Conservation (phyloP, 108 stramenopile genomes). For the Chaetoceros tenuissimus region DNA sequence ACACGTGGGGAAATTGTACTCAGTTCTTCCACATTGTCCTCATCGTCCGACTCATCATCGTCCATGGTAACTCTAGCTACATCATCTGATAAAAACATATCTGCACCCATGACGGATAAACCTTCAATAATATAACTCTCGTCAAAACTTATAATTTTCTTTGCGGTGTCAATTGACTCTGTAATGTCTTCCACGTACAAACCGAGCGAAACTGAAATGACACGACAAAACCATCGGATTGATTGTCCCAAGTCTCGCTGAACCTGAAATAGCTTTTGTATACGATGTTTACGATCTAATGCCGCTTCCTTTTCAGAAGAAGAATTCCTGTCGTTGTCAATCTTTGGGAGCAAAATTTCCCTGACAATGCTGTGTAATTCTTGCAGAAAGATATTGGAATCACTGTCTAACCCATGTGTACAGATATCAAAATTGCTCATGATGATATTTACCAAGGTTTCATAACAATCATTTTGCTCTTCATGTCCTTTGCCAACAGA, state of each 20-base stretch:
- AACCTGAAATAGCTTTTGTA: not conserved
- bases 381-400: not conserved
- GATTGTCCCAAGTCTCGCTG: conserved; percentile 29
- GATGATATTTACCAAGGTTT: conserved; percentile 32
- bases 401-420: not conserved
- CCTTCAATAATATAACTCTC: conserved; percentile 45
- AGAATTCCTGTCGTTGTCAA: not conserved
- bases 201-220: conserved; percentile 45
- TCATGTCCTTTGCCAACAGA: conserved; percentile 2
- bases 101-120: conserved; percentile 52
- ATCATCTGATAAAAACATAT: conserved; percentile 18
- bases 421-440: conserved; percentile 34
- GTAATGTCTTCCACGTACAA: conserved; percentile 24
- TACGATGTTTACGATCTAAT: not conserved
- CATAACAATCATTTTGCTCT: conserved; percentile 12
- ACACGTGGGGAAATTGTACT: conserved; percentile 30
- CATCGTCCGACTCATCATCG: conserved; percentile 5
- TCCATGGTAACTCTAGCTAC: conserved; percentile 5
- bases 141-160: conserved; percentile 13
- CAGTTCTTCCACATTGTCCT: conserved; percentile 12
- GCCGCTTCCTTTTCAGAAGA: not conserved
- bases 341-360: not conserved
- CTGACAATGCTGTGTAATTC: not conserved
- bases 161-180: not conserved
- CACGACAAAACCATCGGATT: conserved; percentile 72